Base-by-base conservation (phyloP, 116 monocot genomes). In the Iris pallida region DNA sequence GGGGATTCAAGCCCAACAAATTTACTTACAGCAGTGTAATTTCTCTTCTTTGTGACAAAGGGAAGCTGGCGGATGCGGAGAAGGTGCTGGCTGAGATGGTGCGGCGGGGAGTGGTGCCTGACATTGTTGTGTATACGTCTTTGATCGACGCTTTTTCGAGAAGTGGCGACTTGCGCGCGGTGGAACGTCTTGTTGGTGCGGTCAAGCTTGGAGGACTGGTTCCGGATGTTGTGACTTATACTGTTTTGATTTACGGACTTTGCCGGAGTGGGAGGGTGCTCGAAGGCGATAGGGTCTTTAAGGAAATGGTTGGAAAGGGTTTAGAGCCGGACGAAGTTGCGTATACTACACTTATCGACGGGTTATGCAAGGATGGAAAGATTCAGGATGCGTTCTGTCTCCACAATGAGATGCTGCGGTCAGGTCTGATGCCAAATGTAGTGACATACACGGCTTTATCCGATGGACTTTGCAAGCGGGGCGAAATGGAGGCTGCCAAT, bases 401-500 rank as follows among this genome's bases (percentile, higher is more conserved):
- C 15, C 92, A 92, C 62, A 80, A 76, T 55, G 75, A 78, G 78
- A 97, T 97, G 97, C 42, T 90, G 6, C 64, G 61, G 13, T 55
- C 51, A 16, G 87, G 92, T 5, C 75, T 88, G 75, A 54, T 45
- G 16, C 92, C 97, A 14, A 97, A 90, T 76, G 74, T 97, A 47
- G 85, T 92, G 42, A 97, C 97, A 43, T 97, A 97, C 78, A 92
- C 92, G 12, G 77, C 85, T 56, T 81, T 97, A 13, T 85, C 87
- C 13, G 97, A 97, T 80, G 97, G 97, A 11, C 82, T 97, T 0
- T 92, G 90, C 61, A 97, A 97, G 45, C 81, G 80, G 41, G 91
- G 97, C 17, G 90, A 97, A 18, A 52, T 92, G 11, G 81, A 75
- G 47, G 73, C 80, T 63, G 97, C 92, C 20, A 97, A 97, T 63